A percentile compares a stretch with the other conserved stretches of the same genome.
phyloP scores from a whole-genome alignment of 352 stramenopile genomes.

The Phytophthora aleatoria region DNA sequence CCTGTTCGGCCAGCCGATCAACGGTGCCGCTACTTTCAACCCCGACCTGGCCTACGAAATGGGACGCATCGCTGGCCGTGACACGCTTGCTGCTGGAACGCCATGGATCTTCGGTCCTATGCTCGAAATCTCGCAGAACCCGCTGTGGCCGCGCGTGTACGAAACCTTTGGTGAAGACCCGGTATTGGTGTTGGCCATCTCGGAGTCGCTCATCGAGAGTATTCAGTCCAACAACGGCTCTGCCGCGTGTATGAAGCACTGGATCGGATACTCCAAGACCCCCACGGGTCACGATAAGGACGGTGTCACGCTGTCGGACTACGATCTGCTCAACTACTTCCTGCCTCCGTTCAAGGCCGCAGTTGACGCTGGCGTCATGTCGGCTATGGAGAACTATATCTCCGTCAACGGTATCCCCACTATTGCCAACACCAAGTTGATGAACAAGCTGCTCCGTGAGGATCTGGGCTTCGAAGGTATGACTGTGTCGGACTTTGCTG shows the following conservation, averaged over 20 bases:
- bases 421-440: constrained; percentile 75
- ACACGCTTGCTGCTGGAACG: constrained; percentile 87
- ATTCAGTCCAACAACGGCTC: constrained; percentile 72
- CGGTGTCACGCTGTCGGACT: constrained; percentile 64
- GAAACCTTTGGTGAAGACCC: constrained; percentile 94
- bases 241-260: constrained; percentile 88
- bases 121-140: constrained; percentile 82
- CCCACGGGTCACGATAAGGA: constrained; percentile 79
- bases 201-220: constrained; percentile 63
- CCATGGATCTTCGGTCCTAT: constrained; percentile 91
- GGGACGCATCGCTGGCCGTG: constrained; percentile 69
- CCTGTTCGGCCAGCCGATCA: constrained; percentile 90
- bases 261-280: constrained; percentile 82
- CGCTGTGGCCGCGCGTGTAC: constrained; percentile 86
- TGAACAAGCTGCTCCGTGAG: constrained; percentile 77
- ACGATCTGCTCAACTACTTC: constrained; percentile 83
- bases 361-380: constrained; percentile 71
- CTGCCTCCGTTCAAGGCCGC: constrained; percentile 77
- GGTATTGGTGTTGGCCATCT: constrained; percentile 75
- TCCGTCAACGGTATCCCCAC: constrained; percentile 91
- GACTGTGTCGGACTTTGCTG: constrained; percentile 89
- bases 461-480: constrained; percentile 84
- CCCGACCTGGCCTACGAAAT: constrained; percentile 64
- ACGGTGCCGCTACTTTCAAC: constrained; percentile 89
- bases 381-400: constrained; percentile 93